Base-by-base conservation (phyloP, 768 basidiomycete species). In the Lanmaoa rubissima region DNA sequence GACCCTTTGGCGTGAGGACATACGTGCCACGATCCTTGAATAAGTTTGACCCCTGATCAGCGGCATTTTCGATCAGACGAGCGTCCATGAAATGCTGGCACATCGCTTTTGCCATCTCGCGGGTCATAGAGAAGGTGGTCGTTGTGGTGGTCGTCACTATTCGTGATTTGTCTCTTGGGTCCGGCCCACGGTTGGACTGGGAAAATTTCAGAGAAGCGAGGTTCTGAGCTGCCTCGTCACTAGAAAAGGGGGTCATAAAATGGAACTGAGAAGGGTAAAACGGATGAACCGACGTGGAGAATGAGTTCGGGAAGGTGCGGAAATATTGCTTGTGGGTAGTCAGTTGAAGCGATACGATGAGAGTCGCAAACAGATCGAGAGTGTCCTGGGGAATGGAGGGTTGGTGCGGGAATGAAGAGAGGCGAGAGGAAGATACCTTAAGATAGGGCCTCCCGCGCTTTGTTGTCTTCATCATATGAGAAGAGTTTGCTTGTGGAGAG, bases 31-130 rank as follows among this genome's bases (percentile, higher is more conserved):
- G 89, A 65, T 99, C 97, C 77, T 98, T 98, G 87, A 99, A 99
- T 40, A 91, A 81, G 64, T 88, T 87, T 16, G 90, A 89, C 24
- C 82, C 79, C 35, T 89, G 88, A 75, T 99, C 97, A 17, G 92
- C 85, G 16, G 94, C 96, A 70, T 98, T 98, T 75, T 98, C 95
- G 62, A 98, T 94, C 60, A 98, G 81, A 61, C 94, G 92, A 55
- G 97, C 94, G 64, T 98, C 97, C 93, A 99, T 97, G 70, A 98
- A 98, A 71, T 98, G 94, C 75, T 99, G 97, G 76, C 93, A 92
- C 88, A 99, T 98, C 35, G 93, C 94, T 77, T 98, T 98, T 61
- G 97, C 97, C 92, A 99, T 98, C 44, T 99, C 97, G 65, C 97
- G 89, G 63, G 94, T 93, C 97, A 99, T 98, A 59, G 94, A 94